Evolutionary conservation across 2,329 filamentous ascomycete genomes (phyloP), one percentile per base, ranked within the genome.

Genomic region (Chaetomium strumarium): DNA sequence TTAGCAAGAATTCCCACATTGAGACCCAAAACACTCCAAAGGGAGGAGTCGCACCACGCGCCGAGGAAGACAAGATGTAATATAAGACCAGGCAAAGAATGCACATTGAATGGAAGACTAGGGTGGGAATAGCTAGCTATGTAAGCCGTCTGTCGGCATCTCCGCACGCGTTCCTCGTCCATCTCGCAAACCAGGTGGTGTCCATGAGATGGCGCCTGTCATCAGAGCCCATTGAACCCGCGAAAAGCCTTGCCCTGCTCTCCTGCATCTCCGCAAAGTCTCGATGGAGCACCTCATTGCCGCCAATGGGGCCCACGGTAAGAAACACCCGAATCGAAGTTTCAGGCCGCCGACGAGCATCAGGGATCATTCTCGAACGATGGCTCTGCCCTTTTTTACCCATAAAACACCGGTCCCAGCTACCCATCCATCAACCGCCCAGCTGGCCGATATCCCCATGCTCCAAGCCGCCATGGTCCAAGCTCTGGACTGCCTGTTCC

Each of bases 401-500:
- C 12, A 13, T 13, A 19, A 48, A 33, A 13, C 20, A 33, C 12
- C 34, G 13, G 16, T 50, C 33, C 52, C 46, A 38, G 31, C 45
- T 38, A 41, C 37, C 46, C 46, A 34, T 49, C 41, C 46, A 46
- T 49, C 42, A 16, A 11, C 36, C 29, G 20, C 38, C 43, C 37
- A 49, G 38, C 47, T 44, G 29, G 47, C 24, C 34, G n/a, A 49
- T 55, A 42, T 51, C 48, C 43, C 49, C 40, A 40, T 34, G 30
- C 20, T 16, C 34, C 44, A 38, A 29, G 11, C 30, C 29, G 20
- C 34, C 10, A 49, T 42, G 36, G 40, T 47, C 24, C 43, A 10
- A 49, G 24, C 50, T 34, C 44, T 31, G 39, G 46, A 34, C 34
- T 51, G 49, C 55, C 55, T 53, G 57, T 56, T 52, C 46, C 56